phyloP scores from a whole-genome alignment of 1,284 basidiomycete genomes.

The Farysia itapuensis region DNA sequence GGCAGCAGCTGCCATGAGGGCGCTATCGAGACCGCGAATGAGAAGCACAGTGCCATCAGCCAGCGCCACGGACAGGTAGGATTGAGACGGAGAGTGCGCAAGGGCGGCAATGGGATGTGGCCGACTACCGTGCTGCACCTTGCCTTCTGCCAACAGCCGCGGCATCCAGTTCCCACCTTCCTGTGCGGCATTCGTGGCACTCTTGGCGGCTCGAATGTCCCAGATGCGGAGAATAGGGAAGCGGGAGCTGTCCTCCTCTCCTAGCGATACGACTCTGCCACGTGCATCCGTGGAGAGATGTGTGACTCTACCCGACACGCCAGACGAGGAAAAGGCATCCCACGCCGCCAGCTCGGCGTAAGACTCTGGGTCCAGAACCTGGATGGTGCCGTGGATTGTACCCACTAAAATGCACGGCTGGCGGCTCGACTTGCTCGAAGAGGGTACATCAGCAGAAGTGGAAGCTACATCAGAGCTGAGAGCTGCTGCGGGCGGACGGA shows the following conservation, averaged over 20 bases:
- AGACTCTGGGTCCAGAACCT: conserved; percentile 43
- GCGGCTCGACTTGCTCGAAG: not conserved
- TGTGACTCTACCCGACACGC: conserved; percentile 26
- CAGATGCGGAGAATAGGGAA: conserved; percentile 53
- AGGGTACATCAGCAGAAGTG: conserved; percentile 4
- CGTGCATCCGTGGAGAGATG: conserved; percentile 43
- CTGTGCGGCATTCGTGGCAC: not conserved
- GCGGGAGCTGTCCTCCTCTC: conserved; percentile 39
- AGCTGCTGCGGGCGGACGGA: conserved; percentile 25
- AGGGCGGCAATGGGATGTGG: conserved; percentile 68
- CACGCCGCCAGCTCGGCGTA: conserved; percentile 37
- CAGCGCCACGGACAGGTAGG: conserved; percentile 84
- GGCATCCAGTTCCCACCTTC: conserved; percentile 24
- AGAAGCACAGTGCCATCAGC: conserved; percentile 92
- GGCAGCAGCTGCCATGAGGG: conserved; percentile 64
- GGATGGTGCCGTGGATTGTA: conserved; percentile 30
- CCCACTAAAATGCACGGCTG: conserved; percentile 31
- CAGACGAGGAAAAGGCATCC: conserved; percentile 38
- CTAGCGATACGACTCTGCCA: conserved; percentile 39
- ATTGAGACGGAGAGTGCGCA: conserved; percentile 76
- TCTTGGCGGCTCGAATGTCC: conserved; percentile 40
- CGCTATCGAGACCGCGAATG: conserved; percentile 86
- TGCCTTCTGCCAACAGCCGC: conserved; percentile 41
- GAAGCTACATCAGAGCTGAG: conserved; percentile 1
- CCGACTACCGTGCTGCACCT: conserved; percentile 50